These are phyloP conservation scores for Pleurotus tuber-regium DNA, from an alignment of 768 basidiomycete genomes.

Conservation along the genomic window DNA sequence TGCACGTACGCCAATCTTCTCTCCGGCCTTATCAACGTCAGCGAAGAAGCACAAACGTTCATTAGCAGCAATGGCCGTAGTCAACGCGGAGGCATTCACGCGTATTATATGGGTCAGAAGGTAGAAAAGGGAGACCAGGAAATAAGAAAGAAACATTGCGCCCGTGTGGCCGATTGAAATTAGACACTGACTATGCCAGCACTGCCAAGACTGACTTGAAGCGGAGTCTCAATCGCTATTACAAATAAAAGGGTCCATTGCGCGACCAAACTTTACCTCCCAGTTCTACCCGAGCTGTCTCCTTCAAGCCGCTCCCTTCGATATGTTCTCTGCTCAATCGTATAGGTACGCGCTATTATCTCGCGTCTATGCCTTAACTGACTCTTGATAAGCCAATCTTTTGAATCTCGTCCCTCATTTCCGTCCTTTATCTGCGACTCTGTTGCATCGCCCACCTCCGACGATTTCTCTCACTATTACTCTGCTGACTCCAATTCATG, in stretches of 20 bases:
- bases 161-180: background rate
- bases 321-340: conserved; percentile 10
- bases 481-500: background rate
- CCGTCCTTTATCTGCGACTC: conserved; percentile 1
- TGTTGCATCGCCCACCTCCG: conserved; percentile 1
- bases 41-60: conserved; percentile 92
- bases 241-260: conserved; percentile 6
- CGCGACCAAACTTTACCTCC: background rate
- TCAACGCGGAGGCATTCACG: conserved; percentile 63
- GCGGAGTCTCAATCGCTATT: background rate
- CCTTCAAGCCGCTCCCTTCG: background rate
- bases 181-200: background rate
- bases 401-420: conserved; percentile 8
- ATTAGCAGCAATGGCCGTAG: conserved; percentile 75
- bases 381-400: conserved; percentile 1
- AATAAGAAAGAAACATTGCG: conserved; percentile 27
- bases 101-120: conserved; percentile 32
- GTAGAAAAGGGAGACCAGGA: conserved; percentile 30
- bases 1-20: conserved; percentile 79
- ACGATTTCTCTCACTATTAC: background rate
- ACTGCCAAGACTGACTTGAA: background rate
- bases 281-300: background rate
- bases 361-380: background rate
- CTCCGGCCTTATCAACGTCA: conserved; percentile 92
- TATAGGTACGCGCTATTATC: background rate